phyloP scores from a whole-genome alignment of 225 moss, liverwort and hornwort genomes.

The Marchantia paleacea region DNA sequence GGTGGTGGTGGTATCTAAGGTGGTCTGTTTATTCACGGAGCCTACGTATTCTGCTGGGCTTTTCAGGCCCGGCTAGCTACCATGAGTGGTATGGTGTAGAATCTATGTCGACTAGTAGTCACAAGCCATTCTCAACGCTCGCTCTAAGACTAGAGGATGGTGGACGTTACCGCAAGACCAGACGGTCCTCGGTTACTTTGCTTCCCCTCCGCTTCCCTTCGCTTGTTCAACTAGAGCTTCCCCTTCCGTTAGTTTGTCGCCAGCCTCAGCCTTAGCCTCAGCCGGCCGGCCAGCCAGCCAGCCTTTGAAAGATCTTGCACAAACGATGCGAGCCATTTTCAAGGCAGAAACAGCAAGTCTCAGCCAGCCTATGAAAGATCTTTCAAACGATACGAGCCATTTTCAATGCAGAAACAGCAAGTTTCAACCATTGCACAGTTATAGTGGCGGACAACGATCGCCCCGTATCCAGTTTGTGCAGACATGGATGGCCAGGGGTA shows the following conservation, averaged over 20 bases:
- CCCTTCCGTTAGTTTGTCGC: not conserved
- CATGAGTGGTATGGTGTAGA: no score
- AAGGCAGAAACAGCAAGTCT: no score
- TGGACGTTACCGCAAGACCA: not conserved
- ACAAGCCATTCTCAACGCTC: not conserved
- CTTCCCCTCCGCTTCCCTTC: not conserved
- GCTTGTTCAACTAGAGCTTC: not conserved
- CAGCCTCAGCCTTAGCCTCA: no score
- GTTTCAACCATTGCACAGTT: not conserved
- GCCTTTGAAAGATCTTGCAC: no score
- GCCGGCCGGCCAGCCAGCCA: no score
- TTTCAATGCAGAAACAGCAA: not conserved
- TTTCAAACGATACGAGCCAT: not conserved
- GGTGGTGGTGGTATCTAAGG: not conserved
- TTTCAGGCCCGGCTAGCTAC: no score
- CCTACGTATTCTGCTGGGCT: not conserved
- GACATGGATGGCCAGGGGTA: not conserved
- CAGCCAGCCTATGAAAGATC: not conserved
- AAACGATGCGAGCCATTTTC: no score
- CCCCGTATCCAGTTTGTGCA: not conserved
- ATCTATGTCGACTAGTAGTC: no score
- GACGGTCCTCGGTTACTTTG: not conserved
- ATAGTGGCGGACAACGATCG: not conserved
- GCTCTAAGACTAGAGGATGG: not conserved
- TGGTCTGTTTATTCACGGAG: no score